These are phyloP conservation scores for Hericium erinaceus DNA, from an alignment of 768 basidiomycete genomes.

Conservation along the genomic window DNA sequence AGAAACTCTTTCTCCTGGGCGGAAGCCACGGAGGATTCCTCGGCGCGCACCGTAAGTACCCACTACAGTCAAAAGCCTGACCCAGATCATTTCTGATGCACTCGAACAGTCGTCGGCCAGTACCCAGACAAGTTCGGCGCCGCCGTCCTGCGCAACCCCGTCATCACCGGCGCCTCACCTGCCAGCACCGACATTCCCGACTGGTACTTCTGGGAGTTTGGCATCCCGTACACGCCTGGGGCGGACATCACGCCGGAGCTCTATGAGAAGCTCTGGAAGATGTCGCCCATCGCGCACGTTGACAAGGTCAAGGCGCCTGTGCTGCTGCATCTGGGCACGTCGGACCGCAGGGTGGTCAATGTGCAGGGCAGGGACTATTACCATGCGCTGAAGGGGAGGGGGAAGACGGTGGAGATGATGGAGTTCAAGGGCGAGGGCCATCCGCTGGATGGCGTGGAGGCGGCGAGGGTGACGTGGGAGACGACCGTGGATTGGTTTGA, in stretches of 20 bases:
- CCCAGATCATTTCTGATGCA: not conserved
- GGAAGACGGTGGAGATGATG: conserved; percentile 21
- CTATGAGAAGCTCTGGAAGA: conserved; percentile 10
- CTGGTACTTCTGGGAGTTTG: conserved; percentile 24
- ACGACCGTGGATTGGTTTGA: conserved; percentile 9
- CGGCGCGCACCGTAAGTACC: conserved; percentile 13
- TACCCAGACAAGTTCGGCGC: conserved; percentile 23
- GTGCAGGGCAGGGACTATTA: conserved; percentile 23
- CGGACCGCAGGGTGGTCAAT: conserved; percentile 24
- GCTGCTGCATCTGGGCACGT: conserved; percentile 22
- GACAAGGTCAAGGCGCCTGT: conserved; percentile 20
- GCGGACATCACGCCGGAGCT: conserved; percentile 12
- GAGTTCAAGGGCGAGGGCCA: conserved; percentile 24
- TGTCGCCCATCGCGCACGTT: conserved; percentile 22
- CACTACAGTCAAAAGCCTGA: not conserved
- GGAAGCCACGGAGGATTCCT: conserved; percentile 27
- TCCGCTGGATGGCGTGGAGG: conserved; percentile 19
- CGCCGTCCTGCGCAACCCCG: conserved; percentile 25
- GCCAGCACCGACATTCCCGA: conserved; percentile 26
- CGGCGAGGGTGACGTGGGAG: conserved; percentile 10
- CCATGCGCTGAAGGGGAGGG: conserved; percentile 20
- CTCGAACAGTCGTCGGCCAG: conserved; percentile 18
- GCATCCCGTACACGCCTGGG: conserved; percentile 4
- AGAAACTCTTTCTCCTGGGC: conserved; percentile 20
- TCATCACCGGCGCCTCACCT: conserved; percentile 19